Conservation (phyloP, 768 basidiomycete species). For the Tricholoma hemisulphureum region DNA sequence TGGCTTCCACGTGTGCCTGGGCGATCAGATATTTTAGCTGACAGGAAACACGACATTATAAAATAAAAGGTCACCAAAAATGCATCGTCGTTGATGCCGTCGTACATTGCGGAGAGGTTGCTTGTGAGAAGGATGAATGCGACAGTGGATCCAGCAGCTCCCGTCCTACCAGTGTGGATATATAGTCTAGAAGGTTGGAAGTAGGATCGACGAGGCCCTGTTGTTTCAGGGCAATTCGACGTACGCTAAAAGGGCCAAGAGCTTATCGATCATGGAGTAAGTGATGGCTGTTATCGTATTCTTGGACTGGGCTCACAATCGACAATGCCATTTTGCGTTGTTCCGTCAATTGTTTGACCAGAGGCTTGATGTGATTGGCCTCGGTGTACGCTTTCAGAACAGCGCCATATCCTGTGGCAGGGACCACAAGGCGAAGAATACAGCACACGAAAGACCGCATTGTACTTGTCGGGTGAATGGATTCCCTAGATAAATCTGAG, state of each 20-base stretch:
- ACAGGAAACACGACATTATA: neutral
- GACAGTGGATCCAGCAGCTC: neutral
- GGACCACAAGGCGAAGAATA: neutral
- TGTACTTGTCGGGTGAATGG: no score
- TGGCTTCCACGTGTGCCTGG: neutral
- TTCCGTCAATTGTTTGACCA: neutral
- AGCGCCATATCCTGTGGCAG: neutral
- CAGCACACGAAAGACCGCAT: neutral
- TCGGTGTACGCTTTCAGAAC: neutral
- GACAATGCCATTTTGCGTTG: neutral
- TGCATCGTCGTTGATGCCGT: neutral
- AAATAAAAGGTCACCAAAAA: neutral
- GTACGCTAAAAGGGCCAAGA: neutral
- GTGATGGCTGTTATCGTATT: neutral
- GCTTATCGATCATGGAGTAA: neutral
- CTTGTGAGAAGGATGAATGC: neutral
- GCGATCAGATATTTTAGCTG: neutral
- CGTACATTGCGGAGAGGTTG: neutral
- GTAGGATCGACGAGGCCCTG: neutral
- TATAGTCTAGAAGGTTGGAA: neutral
- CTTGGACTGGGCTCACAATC: neutral
- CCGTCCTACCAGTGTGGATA: neutral
- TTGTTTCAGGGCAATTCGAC: neutral
- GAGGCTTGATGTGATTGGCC: neutral
- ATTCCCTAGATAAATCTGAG: no score